These are phyloP conservation scores for Chrysosporium keratinophilum DNA, from an alignment of 2,329 filamentous ascomycete species.

Conservation along the genomic window DNA sequence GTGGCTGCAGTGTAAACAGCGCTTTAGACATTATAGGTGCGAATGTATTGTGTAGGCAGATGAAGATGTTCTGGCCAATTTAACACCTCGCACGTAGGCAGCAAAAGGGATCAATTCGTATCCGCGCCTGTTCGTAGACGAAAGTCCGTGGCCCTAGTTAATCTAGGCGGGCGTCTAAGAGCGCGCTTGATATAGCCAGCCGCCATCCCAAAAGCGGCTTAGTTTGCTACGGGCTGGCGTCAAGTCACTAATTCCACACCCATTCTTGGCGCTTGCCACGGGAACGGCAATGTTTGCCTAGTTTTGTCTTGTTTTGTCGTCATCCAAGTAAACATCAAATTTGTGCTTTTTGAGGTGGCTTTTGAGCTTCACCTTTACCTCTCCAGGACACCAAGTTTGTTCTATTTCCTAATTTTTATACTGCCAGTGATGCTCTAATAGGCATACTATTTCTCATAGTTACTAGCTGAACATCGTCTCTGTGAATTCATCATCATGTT, in stretches of 20 bases:
- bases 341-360: background rate
- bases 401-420: background rate
- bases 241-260: slow-evolving; percentile 2
- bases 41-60: background rate
- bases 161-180: background rate
- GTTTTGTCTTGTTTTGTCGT: background rate
- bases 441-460: background rate
- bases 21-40: background rate
- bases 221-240: background rate
- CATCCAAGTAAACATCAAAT: slow-evolving; percentile 1
- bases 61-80: background rate
- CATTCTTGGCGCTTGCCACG: background rate
- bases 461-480: background rate
- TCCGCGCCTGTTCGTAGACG: background rate
- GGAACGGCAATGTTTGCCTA: slow-evolving; percentile 7
- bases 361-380: background rate
- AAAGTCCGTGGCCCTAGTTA: background rate
- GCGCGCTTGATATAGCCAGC: background rate
- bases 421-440: background rate
- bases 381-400: background rate
- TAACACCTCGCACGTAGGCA: no score
- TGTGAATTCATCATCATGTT: slow-evolving; percentile 38
- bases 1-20: background rate
- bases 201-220: background rate
- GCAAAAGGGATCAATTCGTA: background rate